Evolutionary conservation across 2,329 filamentous ascomycete genomes (phyloP).

Genomic region (Neobulgaria alba): DNA sequence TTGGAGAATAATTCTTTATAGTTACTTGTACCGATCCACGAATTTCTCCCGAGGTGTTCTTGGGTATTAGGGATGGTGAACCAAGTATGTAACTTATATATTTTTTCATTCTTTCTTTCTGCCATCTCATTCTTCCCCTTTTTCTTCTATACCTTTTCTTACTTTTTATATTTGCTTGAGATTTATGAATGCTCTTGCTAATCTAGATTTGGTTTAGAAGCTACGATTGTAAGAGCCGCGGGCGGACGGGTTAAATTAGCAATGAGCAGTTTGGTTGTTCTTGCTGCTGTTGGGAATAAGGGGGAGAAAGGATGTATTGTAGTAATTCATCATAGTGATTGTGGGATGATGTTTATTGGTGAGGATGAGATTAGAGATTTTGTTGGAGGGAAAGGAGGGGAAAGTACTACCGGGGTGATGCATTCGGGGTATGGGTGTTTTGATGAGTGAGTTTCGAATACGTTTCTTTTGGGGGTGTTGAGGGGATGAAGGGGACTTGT

Average conservation of each 20-base stretch:
- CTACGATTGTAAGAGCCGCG: constrained; percentile 19
- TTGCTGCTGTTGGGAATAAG: constrained; percentile 18
- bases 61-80: constrained; percentile 12
- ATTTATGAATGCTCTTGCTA: no score
- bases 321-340: constrained; percentile 21
- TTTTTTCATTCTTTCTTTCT: background rate
- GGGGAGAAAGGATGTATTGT: constrained; percentile 20
- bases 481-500: no score
- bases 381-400: constrained; percentile 4
- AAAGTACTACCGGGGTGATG: constrained; percentile 3
- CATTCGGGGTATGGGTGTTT: constrained; percentile 16
- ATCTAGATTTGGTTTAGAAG: constrained; percentile 13
- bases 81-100: constrained; percentile 9
- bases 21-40: constrained; percentile 21
- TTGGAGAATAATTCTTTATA: no score
- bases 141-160: background rate
- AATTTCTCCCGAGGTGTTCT: constrained; percentile 17
- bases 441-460: constrained; percentile 13
- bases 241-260: constrained; percentile 17
- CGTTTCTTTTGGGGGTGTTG: background rate
- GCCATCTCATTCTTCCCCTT: background rate
- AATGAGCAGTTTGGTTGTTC: constrained; percentile 15
- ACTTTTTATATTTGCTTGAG: no score
- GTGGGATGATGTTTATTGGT: constrained; percentile 8
- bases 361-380: constrained; percentile 11